Evolutionary conservation across 805 yeast genomes (phyloP), one percentile per base, ranked within the genome.

Genomic region (Starmerella sirachaensis): DNA sequence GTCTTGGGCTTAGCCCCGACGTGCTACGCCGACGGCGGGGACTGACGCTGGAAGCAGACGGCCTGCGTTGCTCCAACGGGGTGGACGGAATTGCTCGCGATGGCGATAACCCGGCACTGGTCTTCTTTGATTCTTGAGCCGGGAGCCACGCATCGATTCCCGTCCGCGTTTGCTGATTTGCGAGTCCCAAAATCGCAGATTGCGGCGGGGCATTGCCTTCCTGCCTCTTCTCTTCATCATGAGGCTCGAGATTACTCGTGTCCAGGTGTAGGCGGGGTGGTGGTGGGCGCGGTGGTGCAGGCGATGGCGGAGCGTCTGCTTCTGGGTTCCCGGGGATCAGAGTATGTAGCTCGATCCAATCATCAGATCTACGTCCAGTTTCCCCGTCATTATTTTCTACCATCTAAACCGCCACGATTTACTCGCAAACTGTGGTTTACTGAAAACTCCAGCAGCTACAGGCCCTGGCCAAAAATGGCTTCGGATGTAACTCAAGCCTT

Each of bases 181-280:
- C 47, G 8, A 47, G 26, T 13, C 37, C 49, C 12, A 47, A 30
- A 24, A 47, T 47, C 1, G 50, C 50, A 1, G 49, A 38, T 18
- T 36, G 25, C 6, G 50, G 50, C 27, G 32, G 31, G 11, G 29
- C 18, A 3, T 37, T 38, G 1, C 10, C 34, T 14, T 24, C 29
- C n/a, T n/a, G n/a, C 18, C 22, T 17, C 3, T 18, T n/a, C 9
- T 13, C 38, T n/a, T 19, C 28, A 12, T 16, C 29, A n/a, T 26
- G 30, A 12, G 38, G 34, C 6, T 13, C 27, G 16, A 45, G 29
- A 9, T 45, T 38, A 0, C 50, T 29, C 12, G 49, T 45, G 23
- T 46, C 46, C 4, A 46, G 35, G 5, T 38, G 19, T 7, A 45
- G 43, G 6, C 24, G 17, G 5, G 50, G 48, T 19, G 32, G 34